Evolutionary conservation across 2,329 filamentous ascomycete species (phyloP).

Genomic region (Pseudocercospora fijiensis): DNA sequence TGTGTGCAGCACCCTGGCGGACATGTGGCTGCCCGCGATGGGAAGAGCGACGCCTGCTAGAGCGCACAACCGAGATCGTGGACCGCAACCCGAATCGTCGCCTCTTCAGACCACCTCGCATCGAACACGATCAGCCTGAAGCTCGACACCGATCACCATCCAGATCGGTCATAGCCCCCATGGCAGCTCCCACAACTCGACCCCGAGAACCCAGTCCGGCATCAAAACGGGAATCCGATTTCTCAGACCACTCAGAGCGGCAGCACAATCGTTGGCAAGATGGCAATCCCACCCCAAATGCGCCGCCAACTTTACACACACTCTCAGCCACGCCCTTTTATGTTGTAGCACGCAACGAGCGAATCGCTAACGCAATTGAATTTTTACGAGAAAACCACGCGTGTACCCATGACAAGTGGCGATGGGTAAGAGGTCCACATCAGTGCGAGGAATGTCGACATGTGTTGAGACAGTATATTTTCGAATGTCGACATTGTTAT

Average conservation of each 20-base stretch:
- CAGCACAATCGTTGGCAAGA: neutral
- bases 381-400: slow-evolving; percentile 43
- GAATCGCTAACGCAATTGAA: slow-evolving; percentile 27
- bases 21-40: slow-evolving; percentile 29
- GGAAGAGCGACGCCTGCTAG: slow-evolving; percentile 26
- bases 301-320: no score
- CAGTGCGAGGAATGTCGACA: slow-evolving; percentile 49
- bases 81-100: slow-evolving; percentile 20
- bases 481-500: slow-evolving; percentile 44
- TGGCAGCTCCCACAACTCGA: neutral
- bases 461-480: slow-evolving; percentile 45
- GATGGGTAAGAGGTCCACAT: slow-evolving; percentile 35
- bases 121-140: slow-evolving; percentile 15
- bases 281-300: neutral
- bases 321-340: neutral
- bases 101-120: slow-evolving; percentile 18
- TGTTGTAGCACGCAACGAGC: slow-evolving; percentile 36
- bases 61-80: slow-evolving; percentile 19
- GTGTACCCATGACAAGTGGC: slow-evolving; percentile 45
- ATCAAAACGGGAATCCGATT: neutral
- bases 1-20: slow-evolving; percentile 32
- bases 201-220: neutral
- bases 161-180: neutral
- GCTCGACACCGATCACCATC: neutral
- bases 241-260: neutral